Evolutionary conservation across 108 stramenopile species (phyloP).

Genomic region (Conticribra guillardii): DNA sequence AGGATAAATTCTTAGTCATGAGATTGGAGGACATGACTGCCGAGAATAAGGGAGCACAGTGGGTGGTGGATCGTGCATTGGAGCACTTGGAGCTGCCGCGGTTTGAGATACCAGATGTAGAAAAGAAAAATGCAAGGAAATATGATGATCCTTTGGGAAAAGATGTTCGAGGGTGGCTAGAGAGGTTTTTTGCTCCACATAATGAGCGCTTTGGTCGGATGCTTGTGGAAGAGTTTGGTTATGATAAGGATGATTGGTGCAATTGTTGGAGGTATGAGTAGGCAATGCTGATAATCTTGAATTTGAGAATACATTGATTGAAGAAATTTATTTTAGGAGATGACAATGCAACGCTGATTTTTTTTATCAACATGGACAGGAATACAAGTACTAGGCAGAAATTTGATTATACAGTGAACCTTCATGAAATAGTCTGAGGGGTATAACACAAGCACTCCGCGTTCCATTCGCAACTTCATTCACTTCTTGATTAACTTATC

Average conservation of each 20-base stretch:
- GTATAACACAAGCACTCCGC: too few species aligned
- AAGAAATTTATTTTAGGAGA: too few species aligned
- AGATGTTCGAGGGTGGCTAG: slow-evolving; percentile 37
- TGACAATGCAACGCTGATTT: too few species aligned
- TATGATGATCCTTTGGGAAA: slow-evolving; percentile 39
- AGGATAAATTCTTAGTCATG: slow-evolving; percentile 75
- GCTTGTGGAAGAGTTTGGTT: slow-evolving; percentile 43
- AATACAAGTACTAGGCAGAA: too few species aligned
- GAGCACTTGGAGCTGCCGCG: slow-evolving; percentile 57
- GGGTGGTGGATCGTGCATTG: slow-evolving; percentile 52
- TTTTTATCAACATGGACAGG: too few species aligned
- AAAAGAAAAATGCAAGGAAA: slow-evolving; percentile 47
- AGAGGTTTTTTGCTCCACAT: slow-evolving; percentile 50
- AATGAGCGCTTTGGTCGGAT: slow-evolving; percentile 45
- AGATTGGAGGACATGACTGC: slow-evolving; percentile 81
- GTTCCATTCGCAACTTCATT: too few species aligned
- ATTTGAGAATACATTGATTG: too few species aligned
- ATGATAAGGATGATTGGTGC: slow-evolving; percentile 38
- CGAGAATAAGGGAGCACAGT: slow-evolving; percentile 47
- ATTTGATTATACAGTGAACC: too few species aligned
- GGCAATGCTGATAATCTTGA: too few species aligned
- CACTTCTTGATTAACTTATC: too few species aligned
- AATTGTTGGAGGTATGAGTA: slow-evolving; percentile 31
- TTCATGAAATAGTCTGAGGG: too few species aligned
- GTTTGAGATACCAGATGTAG: slow-evolving; percentile 38